phyloP scores from a whole-genome alignment of 495 filamentous ascomycete genomes.

The Articulospora tetracladia region DNA sequence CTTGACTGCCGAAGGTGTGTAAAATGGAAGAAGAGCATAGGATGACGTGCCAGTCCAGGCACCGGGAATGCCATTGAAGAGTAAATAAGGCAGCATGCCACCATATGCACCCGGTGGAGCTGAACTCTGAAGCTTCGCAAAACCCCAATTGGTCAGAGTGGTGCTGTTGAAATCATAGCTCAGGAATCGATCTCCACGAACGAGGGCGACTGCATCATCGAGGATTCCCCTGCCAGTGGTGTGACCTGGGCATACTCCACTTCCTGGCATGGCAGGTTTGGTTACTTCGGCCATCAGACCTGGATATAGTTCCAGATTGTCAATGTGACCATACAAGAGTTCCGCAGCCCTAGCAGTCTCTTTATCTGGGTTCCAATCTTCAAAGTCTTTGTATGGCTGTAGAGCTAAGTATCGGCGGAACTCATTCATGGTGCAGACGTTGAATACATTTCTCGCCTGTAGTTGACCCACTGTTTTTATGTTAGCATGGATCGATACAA shows the following conservation, averaged over 20 bases:
- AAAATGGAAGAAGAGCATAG: conserved; percentile 37
- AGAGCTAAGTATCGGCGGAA: conserved; percentile 79
- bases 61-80: conserved; percentile 27
- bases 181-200: conserved; percentile 84
- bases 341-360: conserved; percentile 67
- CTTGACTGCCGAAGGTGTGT: conserved; percentile 39
- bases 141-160: conserved; percentile 77
- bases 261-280: conserved; percentile 73
- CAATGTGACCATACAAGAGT: conserved; percentile 74
- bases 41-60: conserved; percentile 27
- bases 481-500: too few species aligned
- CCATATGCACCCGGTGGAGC: conserved; percentile 52
- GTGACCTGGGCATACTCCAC: conserved; percentile 76
- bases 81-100: conserved; percentile 43
- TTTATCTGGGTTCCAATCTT: conserved; percentile 78
- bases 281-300: conserved; percentile 77
- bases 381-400: conserved; percentile 69
- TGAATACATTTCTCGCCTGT: conserved; percentile 56
- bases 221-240: conserved; percentile 80
- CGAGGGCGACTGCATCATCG: conserved; percentile 78
- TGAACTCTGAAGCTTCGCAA: conserved; percentile 57
- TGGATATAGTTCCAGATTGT: conserved; percentile 78
- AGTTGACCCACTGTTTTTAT: conserved; percentile 62
- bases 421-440: conserved; percentile 42
- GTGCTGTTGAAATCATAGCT: conserved; percentile 68